These are phyloP conservation scores for Phytomonas francai DNA, from an alignment of 208 protist genomes.

Conservation along the genomic window DNA sequence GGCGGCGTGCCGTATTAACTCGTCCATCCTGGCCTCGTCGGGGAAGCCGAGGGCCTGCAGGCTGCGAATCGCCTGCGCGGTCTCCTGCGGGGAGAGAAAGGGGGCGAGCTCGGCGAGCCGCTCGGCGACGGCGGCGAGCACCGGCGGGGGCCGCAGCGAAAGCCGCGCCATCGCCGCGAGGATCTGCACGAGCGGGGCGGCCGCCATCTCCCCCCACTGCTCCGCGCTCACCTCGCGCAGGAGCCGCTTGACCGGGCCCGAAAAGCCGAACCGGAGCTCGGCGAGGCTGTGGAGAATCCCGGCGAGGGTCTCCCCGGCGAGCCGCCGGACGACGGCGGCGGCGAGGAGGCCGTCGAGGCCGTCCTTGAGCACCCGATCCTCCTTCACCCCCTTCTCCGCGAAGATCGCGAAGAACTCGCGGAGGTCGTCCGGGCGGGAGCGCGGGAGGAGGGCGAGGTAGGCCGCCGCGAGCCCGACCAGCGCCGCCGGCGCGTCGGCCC, in stretches of 20 bases:
- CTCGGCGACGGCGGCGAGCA: slow-evolving; percentile 28
- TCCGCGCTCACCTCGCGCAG: slow-evolving; percentile 46
- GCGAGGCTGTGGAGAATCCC: slow-evolving; percentile 69
- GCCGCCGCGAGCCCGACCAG: slow-evolving; percentile 35
- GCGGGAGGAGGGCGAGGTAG: slow-evolving; percentile 49
- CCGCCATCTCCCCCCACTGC: slow-evolving; percentile 79
- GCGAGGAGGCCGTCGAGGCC: slow-evolving; percentile 52
- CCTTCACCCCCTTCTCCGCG: slow-evolving; percentile 81
- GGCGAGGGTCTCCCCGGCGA: slow-evolving; percentile 58
- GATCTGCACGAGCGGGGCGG: slow-evolving; percentile 59
- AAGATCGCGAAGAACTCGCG: slow-evolving; percentile 82
- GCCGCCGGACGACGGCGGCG: slow-evolving; percentile 28
- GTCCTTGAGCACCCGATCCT: slow-evolving; percentile 67
- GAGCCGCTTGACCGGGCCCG: slow-evolving; percentile 53
- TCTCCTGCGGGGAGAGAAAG: slow-evolving; percentile 59
- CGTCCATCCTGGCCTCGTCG: slow-evolving; percentile 37
- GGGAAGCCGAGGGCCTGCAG: slow-evolving; percentile 58
- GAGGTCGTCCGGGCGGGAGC: slow-evolving; percentile 68
- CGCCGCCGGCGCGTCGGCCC: slow-evolving; percentile 29
- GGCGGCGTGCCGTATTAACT: slow-evolving; percentile 46
- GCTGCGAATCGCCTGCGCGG: slow-evolving; percentile 41
- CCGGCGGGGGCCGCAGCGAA: slow-evolving; percentile 39
- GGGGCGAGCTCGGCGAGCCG: slow-evolving; percentile 33
- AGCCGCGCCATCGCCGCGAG: slow-evolving; percentile 45
- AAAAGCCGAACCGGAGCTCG: slow-evolving; percentile 66